These are phyloP conservation scores for Emmonsia crescens DNA, from an alignment of 2,329 filamentous ascomycete species.

Conservation along the genomic window DNA sequence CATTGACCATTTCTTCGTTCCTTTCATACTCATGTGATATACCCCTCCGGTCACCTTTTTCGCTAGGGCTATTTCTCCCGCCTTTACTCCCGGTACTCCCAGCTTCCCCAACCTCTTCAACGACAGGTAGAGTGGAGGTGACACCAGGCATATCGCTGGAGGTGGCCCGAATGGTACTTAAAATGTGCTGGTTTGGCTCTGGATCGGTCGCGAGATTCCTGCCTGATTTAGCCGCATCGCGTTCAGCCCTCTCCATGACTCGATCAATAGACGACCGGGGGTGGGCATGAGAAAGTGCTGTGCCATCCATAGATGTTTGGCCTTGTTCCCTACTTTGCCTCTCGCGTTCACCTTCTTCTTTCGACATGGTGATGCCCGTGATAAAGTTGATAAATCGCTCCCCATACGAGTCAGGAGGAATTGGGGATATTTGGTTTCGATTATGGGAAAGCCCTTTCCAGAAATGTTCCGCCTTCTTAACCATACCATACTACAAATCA, in stretches of 20 bases:
- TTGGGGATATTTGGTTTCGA: constrained; percentile 78
- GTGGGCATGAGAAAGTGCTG: constrained; percentile 16
- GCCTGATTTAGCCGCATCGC: constrained; percentile 39
- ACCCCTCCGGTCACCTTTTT: not conserved
- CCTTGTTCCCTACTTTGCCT: constrained; percentile 17
- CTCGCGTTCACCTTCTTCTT: constrained; percentile 63
- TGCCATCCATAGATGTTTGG: constrained; percentile 20
- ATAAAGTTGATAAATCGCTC: constrained; percentile 93
- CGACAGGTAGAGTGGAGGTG: constrained; percentile 60
- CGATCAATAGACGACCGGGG: constrained; percentile 38
- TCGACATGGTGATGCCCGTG: constrained; percentile 77
- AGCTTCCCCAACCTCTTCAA: constrained; percentile 79
- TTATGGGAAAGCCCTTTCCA: constrained; percentile 87
- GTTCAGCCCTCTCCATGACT: constrained; percentile 49
- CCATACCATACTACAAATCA: constrained; percentile 63
- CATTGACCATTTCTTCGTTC: not conserved
- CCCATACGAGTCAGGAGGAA: constrained; percentile 82
- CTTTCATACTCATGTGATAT: constrained; percentile 3
- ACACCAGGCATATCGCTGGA: constrained; percentile 46
- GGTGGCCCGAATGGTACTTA: constrained; percentile 48
- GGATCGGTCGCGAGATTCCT: constrained; percentile 36
- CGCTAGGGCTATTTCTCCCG: constrained; percentile 5
- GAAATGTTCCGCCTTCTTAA: constrained; percentile 93
- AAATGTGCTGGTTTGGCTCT: constrained; percentile 51
- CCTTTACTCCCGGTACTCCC: constrained; percentile 37